These are phyloP conservation scores for Pythium aquatile DNA, from an alignment of 352 stramenopile genomes.

Conservation along the genomic window DNA sequence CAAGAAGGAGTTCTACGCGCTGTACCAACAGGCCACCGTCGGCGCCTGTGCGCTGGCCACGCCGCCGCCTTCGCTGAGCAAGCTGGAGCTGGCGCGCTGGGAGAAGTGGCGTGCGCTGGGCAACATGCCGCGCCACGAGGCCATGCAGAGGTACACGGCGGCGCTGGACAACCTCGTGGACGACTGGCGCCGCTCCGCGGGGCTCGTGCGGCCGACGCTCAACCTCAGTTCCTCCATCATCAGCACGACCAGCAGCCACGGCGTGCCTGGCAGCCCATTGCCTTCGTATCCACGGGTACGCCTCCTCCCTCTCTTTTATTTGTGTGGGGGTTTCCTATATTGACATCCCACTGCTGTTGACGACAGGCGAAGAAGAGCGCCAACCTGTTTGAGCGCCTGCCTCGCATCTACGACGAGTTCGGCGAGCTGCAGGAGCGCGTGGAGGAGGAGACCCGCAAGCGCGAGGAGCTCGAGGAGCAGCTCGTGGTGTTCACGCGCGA, in stretches of 20 bases:
- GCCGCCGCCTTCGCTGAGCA: slow-evolving; percentile 37
- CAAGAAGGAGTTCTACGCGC: slow-evolving; percentile 80
- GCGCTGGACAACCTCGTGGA: slow-evolving; percentile 80
- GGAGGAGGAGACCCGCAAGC: slow-evolving; percentile 69
- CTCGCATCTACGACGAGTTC: slow-evolving; percentile 66
- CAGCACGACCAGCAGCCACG: slow-evolving; percentile 23
- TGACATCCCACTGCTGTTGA: background rate
- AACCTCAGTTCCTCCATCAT: slow-evolving; percentile 24
- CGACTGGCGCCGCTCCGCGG: slow-evolving; percentile 67
- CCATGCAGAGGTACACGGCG: slow-evolving; percentile 78
- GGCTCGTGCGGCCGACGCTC: slow-evolving; percentile 12
- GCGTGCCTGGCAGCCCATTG: slow-evolving; percentile 5
- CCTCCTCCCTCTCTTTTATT: background rate
- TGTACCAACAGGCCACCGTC: slow-evolving; percentile 71
- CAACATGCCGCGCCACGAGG: slow-evolving; percentile 65
- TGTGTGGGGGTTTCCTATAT: background rate
- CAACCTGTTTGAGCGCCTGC: slow-evolving; percentile 69
- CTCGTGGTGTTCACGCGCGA: slow-evolving; percentile 62
- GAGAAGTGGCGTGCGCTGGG: slow-evolving; percentile 76
- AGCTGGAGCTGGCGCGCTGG: slow-evolving; percentile 48
- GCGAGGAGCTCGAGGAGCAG: slow-evolving; percentile 63
- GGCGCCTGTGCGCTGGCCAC: slow-evolving; percentile 45
- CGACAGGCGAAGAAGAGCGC: slow-evolving; percentile 30
- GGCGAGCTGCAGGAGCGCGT: slow-evolving; percentile 63
- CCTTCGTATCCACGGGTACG: slow-evolving; percentile 21